Evolutionary conservation across 106 monocot genomes (phyloP), one percentile per base, ranked within the genome.

Genomic region (Iris macrosiphon): DNA sequence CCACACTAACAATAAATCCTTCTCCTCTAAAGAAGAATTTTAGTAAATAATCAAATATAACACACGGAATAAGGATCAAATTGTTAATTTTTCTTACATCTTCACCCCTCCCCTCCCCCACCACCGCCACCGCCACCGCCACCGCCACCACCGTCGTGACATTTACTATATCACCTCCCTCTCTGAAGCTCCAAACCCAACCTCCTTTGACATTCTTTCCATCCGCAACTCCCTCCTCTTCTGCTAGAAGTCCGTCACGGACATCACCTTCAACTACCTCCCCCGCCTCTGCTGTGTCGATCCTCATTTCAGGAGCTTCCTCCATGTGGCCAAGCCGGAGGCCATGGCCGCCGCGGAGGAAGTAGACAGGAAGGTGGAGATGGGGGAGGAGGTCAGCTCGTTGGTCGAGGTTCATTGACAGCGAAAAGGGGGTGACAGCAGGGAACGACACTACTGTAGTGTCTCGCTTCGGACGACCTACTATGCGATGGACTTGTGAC

Each of bases 401-500:
- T 60, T 96, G 16, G 83, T 86, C 3, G 89, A 89, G 34, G 86
- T 96, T n/a, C n/a, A n/a, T n/a, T n/a, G n/a, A n/a, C n/a, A n/a
- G n/a, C n/a, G n/a, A n/a, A n/a, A n/a, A n/a, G n/a, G n/a, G n/a
- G n/a, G n/a, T n/a, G n/a, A n/a, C n/a, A n/a, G n/a, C n/a, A n/a
- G n/a, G n/a, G n/a, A n/a, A n/a, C n/a, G n/a, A n/a, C n/a, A n/a
- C n/a, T n/a, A n/a, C n/a, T n/a, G n/a, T n/a, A n/a, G n/a, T n/a
- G n/a, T n/a, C n/a, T n/a, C n/a, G n/a, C n/a, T n/a, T n/a, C n/a
- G n/a, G n/a, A n/a, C n/a, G n/a, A n/a, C n/a, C n/a, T n/a, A n/a
- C n/a, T n/a, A n/a, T n/a, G n/a, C n/a, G n/a, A n/a, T n/a, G n/a
- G n/a, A n/a, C n/a, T n/a, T n/a, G n/a, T n/a, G n/a, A n/a, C n/a